Conservation (phyloP, 2,329 filamentous ascomycete genomes). For the Grosmannia serpens region DNA sequence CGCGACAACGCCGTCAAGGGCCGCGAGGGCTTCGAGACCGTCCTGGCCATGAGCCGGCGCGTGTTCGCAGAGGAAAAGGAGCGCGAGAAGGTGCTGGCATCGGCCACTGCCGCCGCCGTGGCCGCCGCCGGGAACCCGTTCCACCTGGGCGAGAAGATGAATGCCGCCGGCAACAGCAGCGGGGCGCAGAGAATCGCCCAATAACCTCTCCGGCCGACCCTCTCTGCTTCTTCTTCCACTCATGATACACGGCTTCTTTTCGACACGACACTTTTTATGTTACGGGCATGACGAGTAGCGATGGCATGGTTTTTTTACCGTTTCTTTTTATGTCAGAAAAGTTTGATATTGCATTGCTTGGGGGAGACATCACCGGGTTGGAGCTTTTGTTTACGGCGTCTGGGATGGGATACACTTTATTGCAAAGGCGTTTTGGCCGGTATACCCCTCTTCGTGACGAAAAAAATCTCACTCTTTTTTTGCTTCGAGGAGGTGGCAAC, state of each 20-base stretch:
- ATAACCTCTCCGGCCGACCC: background rate
- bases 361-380: background rate
- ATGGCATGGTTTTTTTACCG: background rate
- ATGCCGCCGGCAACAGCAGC: background rate
- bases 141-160: background rate
- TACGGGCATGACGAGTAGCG: background rate
- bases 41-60: constrained; percentile 83
- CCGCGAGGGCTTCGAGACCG: constrained; percentile 87
- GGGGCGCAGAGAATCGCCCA: background rate
- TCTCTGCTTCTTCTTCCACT: background rate
- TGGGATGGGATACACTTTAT: background rate
- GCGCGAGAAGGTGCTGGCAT: constrained; percentile 28
- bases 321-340: background rate
- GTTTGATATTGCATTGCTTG: background rate
- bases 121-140: constrained; percentile 12
- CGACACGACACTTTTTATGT: background rate
- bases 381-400: background rate
- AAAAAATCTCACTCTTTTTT: background rate
- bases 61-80: constrained; percentile 86
- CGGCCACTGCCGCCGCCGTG: constrained; percentile 11
- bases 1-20: constrained; percentile 84
- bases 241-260: background rate
- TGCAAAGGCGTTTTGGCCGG: background rate
- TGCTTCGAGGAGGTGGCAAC: background rate
- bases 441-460: background rate